phyloP scores from a whole-genome alignment of 1,284 basidiomycete species.

The Rhodotorula sp. region DNA sequence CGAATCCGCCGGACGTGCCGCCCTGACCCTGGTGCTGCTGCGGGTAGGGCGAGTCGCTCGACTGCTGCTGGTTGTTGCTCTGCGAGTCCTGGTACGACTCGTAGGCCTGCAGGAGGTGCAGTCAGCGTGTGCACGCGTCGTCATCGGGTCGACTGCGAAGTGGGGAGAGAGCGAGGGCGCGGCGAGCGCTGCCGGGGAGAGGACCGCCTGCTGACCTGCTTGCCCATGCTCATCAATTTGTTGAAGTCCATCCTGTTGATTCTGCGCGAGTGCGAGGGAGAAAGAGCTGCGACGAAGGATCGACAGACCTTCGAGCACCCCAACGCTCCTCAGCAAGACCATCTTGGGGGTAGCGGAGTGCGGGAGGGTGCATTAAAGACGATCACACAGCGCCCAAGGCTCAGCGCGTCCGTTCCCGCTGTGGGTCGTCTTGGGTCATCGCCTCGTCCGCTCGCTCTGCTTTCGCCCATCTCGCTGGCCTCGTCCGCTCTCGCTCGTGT shows the following conservation, averaged over 20 bases:
- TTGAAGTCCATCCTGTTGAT: neutral
- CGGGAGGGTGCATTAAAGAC: too few relatives aligned
- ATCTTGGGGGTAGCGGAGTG: too few relatives aligned
- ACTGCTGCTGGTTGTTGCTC: neutral
- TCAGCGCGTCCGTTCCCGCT: too few relatives aligned
- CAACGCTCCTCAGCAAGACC: too few relatives aligned
- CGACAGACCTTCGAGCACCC: neutral
- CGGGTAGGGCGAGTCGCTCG: too few relatives aligned
- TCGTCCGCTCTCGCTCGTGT: too few relatives aligned
- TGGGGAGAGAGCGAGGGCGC: neutral
- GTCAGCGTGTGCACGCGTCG: neutral
- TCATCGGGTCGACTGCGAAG: neutral
- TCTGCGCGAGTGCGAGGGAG: neutral
- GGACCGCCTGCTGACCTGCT: conserved; percentile 10
- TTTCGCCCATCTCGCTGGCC: too few relatives aligned
- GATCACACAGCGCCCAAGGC: too few relatives aligned
- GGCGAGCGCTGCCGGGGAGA: neutral
- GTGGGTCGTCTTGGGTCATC: too few relatives aligned
- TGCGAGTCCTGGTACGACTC: conserved; percentile 15
- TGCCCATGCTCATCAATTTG: conserved; percentile 14
- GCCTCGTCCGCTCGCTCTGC: too few relatives aligned
- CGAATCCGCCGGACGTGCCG: neutral
- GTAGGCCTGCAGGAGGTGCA: conserved; percentile 10
- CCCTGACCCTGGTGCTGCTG: neutral
- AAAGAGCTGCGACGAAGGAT: neutral